Evolutionary conservation across 768 basidiomycete species (phyloP).

Genomic region (Rickenella mellea): DNA sequence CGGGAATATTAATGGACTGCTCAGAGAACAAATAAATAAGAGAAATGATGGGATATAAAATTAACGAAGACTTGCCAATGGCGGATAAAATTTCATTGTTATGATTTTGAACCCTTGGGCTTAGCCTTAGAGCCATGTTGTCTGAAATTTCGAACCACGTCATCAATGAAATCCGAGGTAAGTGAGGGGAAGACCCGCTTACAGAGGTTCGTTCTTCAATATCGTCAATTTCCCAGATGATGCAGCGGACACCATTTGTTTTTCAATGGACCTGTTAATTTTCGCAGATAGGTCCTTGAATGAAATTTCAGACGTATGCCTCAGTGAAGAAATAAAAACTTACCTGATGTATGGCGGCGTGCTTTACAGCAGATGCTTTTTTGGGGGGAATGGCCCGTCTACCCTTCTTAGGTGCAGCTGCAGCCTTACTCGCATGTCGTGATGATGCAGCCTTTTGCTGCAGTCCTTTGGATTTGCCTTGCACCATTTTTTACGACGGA

Average conservation of each 20-base stretch:
- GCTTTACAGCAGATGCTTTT: conserved; percentile 62
- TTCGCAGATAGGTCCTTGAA: conserved; percentile 74
- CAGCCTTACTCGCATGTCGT: conserved; percentile 56
- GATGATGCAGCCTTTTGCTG: conserved; percentile 43
- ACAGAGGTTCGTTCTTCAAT: conserved; percentile 62
- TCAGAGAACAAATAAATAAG: too few relatives aligned
- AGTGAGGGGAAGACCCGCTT: too few relatives aligned
- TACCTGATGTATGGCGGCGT: conserved; percentile 74
- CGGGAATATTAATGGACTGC: too few relatives aligned
- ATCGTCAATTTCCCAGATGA: conserved; percentile 86
- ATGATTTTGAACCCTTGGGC: too few relatives aligned
- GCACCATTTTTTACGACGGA: conserved; percentile 47
- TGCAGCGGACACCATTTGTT: conserved; percentile 84
- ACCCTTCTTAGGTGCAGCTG: conserved; percentile 72
- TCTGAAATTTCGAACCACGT: too few relatives aligned
- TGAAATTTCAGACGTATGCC: conserved; percentile 4
- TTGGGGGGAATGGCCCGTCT: conserved; percentile 73
- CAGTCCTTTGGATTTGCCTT: conserved; percentile 81
- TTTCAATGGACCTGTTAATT: conserved; percentile 87
- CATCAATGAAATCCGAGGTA: conserved; percentile 1
- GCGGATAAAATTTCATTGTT: too few relatives aligned
- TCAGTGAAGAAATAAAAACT: conserved; percentile 3
- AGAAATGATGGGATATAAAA: too few relatives aligned
- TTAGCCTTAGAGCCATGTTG: too few relatives aligned
- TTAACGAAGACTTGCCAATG: too few relatives aligned